Conservation (phyloP, 2,329 filamentous ascomycete genomes). For the Apiospora hydei region DNA sequence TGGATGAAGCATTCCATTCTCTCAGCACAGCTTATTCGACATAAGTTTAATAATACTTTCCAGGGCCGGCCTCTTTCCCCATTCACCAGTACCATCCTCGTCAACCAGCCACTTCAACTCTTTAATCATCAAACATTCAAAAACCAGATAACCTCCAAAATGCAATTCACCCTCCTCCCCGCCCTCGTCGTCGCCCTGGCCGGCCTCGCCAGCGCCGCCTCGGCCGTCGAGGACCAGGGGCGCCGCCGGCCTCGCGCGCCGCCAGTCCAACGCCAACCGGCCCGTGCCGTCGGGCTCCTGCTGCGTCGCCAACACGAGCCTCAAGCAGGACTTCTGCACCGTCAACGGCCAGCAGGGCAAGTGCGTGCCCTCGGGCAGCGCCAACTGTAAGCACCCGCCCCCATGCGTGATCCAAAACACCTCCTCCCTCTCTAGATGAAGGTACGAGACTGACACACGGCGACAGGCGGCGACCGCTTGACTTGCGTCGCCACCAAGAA, state of each 20-base stretch:
- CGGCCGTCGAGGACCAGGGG: constrained; percentile 33
- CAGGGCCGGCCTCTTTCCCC: constrained; percentile 20
- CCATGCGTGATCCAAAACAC: no score
- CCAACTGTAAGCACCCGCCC: constrained; percentile 41
- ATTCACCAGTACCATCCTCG: not conserved
- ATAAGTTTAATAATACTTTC: constrained; percentile 22
- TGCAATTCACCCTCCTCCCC: constrained; percentile 39
- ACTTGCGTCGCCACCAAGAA: constrained; percentile 41
- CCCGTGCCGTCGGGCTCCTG: constrained; percentile 45
- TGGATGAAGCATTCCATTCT: constrained; percentile 7
- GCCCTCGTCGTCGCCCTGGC: constrained; percentile 38
- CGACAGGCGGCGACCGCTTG: constrained; percentile 33
- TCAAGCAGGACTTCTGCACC: constrained; percentile 48
- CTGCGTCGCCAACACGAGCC: constrained; percentile 44
- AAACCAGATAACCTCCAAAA: constrained; percentile 31
- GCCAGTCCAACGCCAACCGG: constrained; percentile 43
- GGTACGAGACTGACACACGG: not conserved
- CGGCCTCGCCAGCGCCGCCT: constrained; percentile 32
- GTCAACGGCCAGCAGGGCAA: constrained; percentile 43
- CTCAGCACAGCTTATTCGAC: constrained; percentile 18
- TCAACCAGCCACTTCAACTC: not conserved
- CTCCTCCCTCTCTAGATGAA: not conserved
- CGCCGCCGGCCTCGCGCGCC: constrained; percentile 37
- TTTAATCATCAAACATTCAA: not conserved
- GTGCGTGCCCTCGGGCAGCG: constrained; percentile 45